Evolutionary conservation across 495 filamentous ascomycete genomes (phyloP).

Genomic region (Lentithecium fluviatile): DNA sequence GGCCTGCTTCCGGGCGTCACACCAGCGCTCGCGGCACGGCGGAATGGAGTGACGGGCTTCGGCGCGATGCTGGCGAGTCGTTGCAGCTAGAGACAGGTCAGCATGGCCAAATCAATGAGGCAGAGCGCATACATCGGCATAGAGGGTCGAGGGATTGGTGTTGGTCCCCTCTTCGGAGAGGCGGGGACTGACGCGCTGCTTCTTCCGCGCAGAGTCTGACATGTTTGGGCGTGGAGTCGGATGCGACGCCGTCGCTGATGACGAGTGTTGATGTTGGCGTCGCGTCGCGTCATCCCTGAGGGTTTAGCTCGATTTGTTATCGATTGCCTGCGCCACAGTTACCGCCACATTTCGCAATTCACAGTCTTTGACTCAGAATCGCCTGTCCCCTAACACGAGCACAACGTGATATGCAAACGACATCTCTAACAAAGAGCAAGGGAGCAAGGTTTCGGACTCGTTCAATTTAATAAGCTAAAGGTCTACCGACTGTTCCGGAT

Average conservation of each 20-base stretch:
- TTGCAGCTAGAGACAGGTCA: slow-evolving; percentile 35
- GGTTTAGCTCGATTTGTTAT: slow-evolving; percentile 5
- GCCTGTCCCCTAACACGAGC: not conserved
- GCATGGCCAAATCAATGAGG: not conserved
- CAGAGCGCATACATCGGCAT: slow-evolving; percentile 37
- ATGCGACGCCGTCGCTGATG: not conserved
- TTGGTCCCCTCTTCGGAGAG: slow-evolving; percentile 38
- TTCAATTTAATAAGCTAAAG: too few relatives aligned
- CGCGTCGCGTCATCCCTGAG: slow-evolving; percentile 26
- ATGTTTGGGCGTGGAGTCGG: slow-evolving; percentile 11
- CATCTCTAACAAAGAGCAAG: too few relatives aligned
- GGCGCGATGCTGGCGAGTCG: slow-evolving; percentile 43
- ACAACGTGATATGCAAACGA: too few relatives aligned
- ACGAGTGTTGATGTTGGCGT: slow-evolving; percentile 10
- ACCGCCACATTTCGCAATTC: not conserved
- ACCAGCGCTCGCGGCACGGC: slow-evolving; percentile 33
- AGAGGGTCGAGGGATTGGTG: slow-evolving; percentile 38
- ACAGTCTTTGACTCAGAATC: slow-evolving; percentile 11
- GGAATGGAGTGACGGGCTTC: slow-evolving; percentile 44
- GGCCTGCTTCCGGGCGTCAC: slow-evolving; percentile 19
- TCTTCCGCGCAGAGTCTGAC: slow-evolving; percentile 31
- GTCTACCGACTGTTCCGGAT: too few relatives aligned
- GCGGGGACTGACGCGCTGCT: slow-evolving; percentile 40
- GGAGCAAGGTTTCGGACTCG: too few relatives aligned
- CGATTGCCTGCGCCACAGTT: slow-evolving; percentile 13